Evolutionary conservation across 306 rosid species (phyloP), one percentile per base, ranked within the genome.

Genomic region (Fragaria vesca): DNA sequence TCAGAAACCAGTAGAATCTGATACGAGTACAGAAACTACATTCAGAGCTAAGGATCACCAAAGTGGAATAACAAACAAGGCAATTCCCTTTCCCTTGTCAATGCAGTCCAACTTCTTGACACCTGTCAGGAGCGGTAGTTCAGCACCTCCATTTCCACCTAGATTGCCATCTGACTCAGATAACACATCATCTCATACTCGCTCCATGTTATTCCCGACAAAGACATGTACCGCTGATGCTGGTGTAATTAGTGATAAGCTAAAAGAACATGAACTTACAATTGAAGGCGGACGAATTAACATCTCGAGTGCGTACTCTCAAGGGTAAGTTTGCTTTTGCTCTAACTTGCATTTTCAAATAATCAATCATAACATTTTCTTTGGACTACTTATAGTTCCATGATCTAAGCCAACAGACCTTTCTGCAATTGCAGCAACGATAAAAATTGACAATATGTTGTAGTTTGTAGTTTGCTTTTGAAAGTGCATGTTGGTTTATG

Each of bases 291-390:
- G 97, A 58, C 89, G 94, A 68, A 88, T 91, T 83, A 91, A 91
- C 93, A 84, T 96, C 83, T 93, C 99, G 36, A 96, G 93, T 28
- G 94, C 81, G 60, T 96, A 90, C 84, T 96, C 99, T 71, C 90
- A 93, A 85, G 93, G 98, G 99, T 91, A 81, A 88, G 99, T 34
- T 72, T 80, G 38, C 71, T 63, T 74, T 20, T 45, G 81, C 43
- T 72, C 30, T 34, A 34, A 45, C 40, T 57, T 46, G 58, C 48
- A 65, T 46, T 15, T 43, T 67, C 58, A 52, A 15, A 13, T 4
- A 10, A 60, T 54, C 34, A 17, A 24, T 57, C 75, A 24, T 42
- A 42, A 18, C 34, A 20, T 51, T 66, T 76, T 12, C 17, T 71
- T 61, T 11, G 34, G 17, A 75, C 46, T 45, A 9, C 28, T 42